Base-by-base conservation (phyloP, 2,329 filamentous ascomycete genomes). In the Simplicillium sp. region DNA sequence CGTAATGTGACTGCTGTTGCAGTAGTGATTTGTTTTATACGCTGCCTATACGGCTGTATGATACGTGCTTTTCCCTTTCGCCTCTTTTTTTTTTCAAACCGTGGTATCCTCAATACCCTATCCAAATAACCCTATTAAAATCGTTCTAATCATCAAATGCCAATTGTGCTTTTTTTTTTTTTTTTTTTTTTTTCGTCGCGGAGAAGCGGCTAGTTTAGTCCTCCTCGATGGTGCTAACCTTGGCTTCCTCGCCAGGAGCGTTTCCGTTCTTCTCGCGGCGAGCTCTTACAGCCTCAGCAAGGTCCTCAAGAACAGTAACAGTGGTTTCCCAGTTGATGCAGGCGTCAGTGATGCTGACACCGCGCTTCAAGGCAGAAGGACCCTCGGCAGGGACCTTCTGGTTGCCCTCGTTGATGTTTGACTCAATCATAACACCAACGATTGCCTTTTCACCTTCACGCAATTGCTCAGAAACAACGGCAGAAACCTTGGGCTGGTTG, bases 361-460 rank as follows among this genome's bases (percentile, higher is more conserved):
- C 89, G 66, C 86, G 87, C 71, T 88, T 86, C 39, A 96, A 73
- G 7, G 65, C 84, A 1, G 78, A 61, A 7, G 84, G 84, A 8
- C 89, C 90, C 63, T 94, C 87, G 1, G 80, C 62, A 1, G 88
- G 87, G 1, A 94, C 86, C 70, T 95, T 95, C 59, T 88, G 84
- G 71, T 82, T 87, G 50, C 79, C 76, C 67, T 95, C 92, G 63
- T 90, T 80, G 72, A 97, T 90, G 67, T 97, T 90, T 57, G 87
- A 95, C 71, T 98, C 90, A 54, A 98, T 94, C 90, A 98, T 98
- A 58, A 97, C 87, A 60, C 89, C 92, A 49, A 97, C 77, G 54
- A 98, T 94, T 49, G 79, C 82, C 44, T 78, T 82, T 69, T 98
- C 87, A 44, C 90, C 90, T 49, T 84, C 81, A 39, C 84, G 80